Evolutionary conservation across 2,329 filamentous ascomycete genomes (phyloP), one percentile per base, ranked within the genome.

Genomic region (Camillea tinctor): DNA sequence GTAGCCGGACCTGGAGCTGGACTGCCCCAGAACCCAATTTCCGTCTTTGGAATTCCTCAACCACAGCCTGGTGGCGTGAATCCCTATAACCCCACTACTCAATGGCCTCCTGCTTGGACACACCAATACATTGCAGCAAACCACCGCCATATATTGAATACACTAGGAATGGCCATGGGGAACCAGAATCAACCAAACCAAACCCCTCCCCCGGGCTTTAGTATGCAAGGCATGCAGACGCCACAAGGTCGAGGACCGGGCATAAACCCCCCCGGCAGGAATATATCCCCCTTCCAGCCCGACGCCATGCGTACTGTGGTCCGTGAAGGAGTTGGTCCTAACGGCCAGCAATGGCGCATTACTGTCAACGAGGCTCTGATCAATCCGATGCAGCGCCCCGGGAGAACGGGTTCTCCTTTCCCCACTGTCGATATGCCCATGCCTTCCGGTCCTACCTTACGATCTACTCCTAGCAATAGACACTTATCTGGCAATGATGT

Each of bases 311-410:
- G 77, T 21, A 80, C 77, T 9, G 75, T 82, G 20, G 76, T 80
- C 8, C 79, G 80, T 30, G 81, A 85, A 68, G 76, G 78, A 8
- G 67, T 80, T 30, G 79, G 79, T 0, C 79, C 81, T 9, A 81
- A 84, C 64, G 82, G 82, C 17, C 76, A 82, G 60, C 75, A 80
- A 58, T 83, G 80, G 77, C 79, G 80, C 50, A 74, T 84, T 56
- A 82, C 80, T 2, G 74, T 81, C 56, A 84, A 83, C 66, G 80
- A 82, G 62, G 75, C 76, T 2, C 60, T 72, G 9, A 44, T 59
- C 30, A 65, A 56, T 59, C 59, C 65, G 48, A 40, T 55, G 59
- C 60, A 61, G 57, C 55, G 51, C 52, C 69, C 23, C 36, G 61
- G 63, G 61, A 51, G 69, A 60, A 64, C 66, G 9, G 61, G 61